Evolutionary conservation across 805 yeast genomes (phyloP).

Genomic region (Kluyveromyces siamensis): DNA sequence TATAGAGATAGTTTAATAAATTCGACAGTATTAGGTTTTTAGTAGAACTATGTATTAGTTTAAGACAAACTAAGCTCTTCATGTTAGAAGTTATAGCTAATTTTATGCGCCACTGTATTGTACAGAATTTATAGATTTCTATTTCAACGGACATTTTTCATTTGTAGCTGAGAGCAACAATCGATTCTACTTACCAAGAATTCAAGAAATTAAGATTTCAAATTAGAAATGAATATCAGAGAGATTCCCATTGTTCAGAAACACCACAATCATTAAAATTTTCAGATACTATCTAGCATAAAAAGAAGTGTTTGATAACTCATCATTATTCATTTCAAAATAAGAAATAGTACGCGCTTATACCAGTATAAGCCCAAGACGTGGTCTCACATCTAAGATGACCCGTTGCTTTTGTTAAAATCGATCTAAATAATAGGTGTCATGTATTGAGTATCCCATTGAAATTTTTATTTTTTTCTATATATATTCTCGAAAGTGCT

Average conservation of each 20-base stretch:
- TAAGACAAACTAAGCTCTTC: slow-evolving; percentile 1
- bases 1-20: slow-evolving; percentile 2
- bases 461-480: too few species aligned
- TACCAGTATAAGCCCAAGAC: neutral
- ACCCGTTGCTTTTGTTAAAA: neutral
- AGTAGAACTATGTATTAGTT: slow-evolving; percentile 2
- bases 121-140: too few species aligned
- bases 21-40: slow-evolving; percentile 2
- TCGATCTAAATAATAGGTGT: too few species aligned
- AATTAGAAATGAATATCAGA: slow-evolving; percentile 11
- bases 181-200: too few species aligned
- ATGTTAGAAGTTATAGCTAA: neutral
- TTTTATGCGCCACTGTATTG: too few species aligned
- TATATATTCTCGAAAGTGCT: too few species aligned
- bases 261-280: slow-evolving; percentile 25
- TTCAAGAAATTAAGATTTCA: neutral
- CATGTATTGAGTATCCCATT: too few species aligned
- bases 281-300: slow-evolving; percentile 32
- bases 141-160: too few species aligned
- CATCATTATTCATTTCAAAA: slow-evolving; percentile 17
- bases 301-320: slow-evolving; percentile 21
- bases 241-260: slow-evolving; percentile 15
- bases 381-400: neutral
- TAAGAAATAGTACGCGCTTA: neutral
- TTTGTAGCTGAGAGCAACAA: too few species aligned